Percentiles rank a stretch among this genome's conserved stretches.
These are phyloP conservation scores for Candida coquimbonensis DNA, from an alignment of 805 yeast genomes.

Conservation along the genomic window DNA sequence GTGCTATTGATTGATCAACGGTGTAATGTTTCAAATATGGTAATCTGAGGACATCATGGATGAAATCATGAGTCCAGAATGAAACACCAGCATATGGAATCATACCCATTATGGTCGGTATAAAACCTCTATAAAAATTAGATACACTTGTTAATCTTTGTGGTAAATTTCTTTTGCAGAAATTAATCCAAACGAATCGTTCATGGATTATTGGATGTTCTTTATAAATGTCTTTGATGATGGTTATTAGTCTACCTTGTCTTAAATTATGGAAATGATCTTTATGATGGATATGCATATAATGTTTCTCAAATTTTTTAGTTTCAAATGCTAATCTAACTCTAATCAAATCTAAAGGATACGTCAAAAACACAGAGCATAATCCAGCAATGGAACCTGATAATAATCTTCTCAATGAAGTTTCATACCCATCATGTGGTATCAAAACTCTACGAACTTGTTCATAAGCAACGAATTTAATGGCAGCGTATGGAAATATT, in stretches of 20 bases:
- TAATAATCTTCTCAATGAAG: slow-evolving; percentile 69
- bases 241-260: slow-evolving; percentile 26
- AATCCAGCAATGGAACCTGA: slow-evolving; percentile 92
- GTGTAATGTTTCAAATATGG: slow-evolving; percentile 47
- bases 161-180: slow-evolving; percentile 18
- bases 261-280: slow-evolving; percentile 18
- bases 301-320: slow-evolving; percentile 16
- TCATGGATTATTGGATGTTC: slow-evolving; percentile 19
- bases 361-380: slow-evolving; percentile 78
- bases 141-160: slow-evolving; percentile 13
- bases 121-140: slow-evolving; percentile 90
- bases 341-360: slow-evolving; percentile 85
- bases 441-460: slow-evolving; percentile 77
- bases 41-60: slow-evolving; percentile 83
- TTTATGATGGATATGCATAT: slow-evolving; percentile 15
- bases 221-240: slow-evolving; percentile 19
- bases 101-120: slow-evolving; percentile 93
- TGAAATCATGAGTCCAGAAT: slow-evolving; percentile 84
- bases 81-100: slow-evolving; percentile 97
- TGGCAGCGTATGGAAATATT: slow-evolving; percentile 95
- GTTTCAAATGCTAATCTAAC: slow-evolving; percentile 92
- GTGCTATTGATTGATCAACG: slow-evolving; percentile 25
- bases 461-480: slow-evolving; percentile 93
- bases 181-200: slow-evolving; percentile 16
- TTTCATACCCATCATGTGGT: slow-evolving; percentile 68